Evolutionary conservation across 1,139 yeast genomes (phyloP).

Genomic region (Lodderomyces orthopsilosis): DNA sequence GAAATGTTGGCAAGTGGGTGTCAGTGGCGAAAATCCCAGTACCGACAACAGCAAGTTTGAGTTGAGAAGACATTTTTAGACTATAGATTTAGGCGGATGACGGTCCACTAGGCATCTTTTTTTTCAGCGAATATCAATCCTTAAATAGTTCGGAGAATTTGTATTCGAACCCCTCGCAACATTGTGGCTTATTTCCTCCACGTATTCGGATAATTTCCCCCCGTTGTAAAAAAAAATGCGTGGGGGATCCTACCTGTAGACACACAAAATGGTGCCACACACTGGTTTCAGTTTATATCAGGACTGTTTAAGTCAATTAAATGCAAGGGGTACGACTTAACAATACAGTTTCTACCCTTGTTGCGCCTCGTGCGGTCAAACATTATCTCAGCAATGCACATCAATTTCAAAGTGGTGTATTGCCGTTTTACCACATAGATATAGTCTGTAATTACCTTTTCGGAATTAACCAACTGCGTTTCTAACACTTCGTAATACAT

Average conservation of each 20-base stretch:
- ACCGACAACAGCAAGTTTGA: conserved; percentile 77
- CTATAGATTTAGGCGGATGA: too few relatives aligned
- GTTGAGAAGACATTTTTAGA: conserved; percentile 14
- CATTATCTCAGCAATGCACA: neutral
- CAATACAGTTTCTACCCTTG: neutral
- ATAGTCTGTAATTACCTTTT: neutral
- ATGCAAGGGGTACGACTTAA: neutral
- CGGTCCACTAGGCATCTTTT: too few relatives aligned
- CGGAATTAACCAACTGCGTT: neutral
- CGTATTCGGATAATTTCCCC: neutral
- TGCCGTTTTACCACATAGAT: neutral
- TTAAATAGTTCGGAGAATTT: conserved; percentile 1
- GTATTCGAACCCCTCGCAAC: neutral
- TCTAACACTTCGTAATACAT: conserved; percentile 3
- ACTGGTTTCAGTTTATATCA: neutral
- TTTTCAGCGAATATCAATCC: neutral
- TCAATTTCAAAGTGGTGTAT: conserved; percentile 4
- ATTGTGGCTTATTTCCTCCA: neutral
- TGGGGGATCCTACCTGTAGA: neutral
- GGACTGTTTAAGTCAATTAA: neutral
- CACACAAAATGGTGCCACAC: neutral
- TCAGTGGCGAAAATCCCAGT: conserved; percentile 91
- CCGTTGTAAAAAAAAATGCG: neutral
- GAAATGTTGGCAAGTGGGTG: conserved; percentile 73
- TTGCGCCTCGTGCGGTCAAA: neutral